Evolutionary conservation across 1,139 yeast species (phyloP).

Genomic region (Suhomyces bolitotheri): DNA sequence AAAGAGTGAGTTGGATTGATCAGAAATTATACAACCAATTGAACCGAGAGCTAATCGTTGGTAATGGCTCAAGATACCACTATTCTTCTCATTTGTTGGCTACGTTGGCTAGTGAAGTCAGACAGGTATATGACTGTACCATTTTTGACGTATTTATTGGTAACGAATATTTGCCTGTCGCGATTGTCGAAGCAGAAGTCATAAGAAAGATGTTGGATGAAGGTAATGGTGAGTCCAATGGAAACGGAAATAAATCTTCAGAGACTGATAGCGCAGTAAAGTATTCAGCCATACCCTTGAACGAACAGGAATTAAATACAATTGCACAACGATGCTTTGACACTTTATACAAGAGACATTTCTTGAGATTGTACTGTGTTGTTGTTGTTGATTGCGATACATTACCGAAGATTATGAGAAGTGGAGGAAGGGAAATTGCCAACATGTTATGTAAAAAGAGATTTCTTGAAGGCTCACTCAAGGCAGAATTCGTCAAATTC

Average conservation of each 20-base stretch:
- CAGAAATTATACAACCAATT: slow-evolving; percentile 40
- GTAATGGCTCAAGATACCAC: slow-evolving; percentile 59
- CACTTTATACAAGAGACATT: slow-evolving; percentile 67
- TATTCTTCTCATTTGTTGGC: slow-evolving; percentile 83
- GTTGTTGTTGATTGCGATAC: slow-evolving; percentile 79
- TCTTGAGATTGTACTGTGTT: slow-evolving; percentile 78
- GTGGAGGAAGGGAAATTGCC: slow-evolving; percentile 90
- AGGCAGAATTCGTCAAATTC: slow-evolving; percentile 80
- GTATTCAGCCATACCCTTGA: slow-evolving; percentile 45
- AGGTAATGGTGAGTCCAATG: slow-evolving; percentile 11
- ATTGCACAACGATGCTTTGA: slow-evolving; percentile 76
- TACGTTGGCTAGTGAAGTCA: slow-evolving; percentile 78
- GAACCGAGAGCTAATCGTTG: slow-evolving; percentile 34
- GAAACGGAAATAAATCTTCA: slow-evolving; percentile 12
- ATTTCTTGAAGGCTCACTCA: slow-evolving; percentile 73
- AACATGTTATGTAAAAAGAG: slow-evolving; percentile 86
- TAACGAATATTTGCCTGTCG: slow-evolving; percentile 82
- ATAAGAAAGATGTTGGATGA: slow-evolving; percentile 46
- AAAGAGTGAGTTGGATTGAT: slow-evolving; percentile 65
- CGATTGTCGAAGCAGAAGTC: slow-evolving; percentile 81
- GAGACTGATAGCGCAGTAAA: slow-evolving; percentile 18
- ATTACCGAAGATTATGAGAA: slow-evolving; percentile 77
- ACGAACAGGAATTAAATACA: slow-evolving; percentile 62
- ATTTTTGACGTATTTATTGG: slow-evolving; percentile 87
- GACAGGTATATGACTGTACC: slow-evolving; percentile 85